phyloP scores from a whole-genome alignment of 495 filamentous ascomycete genomes.

The Choiromyces venosus region DNA sequence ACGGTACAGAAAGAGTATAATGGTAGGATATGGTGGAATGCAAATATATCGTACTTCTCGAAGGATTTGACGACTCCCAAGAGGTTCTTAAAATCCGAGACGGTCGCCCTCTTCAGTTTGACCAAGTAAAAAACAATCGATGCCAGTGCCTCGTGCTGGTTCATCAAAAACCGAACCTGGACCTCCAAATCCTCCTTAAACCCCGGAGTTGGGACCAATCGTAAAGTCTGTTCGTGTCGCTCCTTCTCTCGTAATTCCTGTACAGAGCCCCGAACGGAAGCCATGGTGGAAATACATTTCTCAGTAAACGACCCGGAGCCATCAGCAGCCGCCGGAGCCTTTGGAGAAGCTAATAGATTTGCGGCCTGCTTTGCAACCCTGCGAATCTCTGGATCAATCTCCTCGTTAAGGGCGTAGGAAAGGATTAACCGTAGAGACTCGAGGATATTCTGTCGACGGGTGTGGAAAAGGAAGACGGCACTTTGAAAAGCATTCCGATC shows the following conservation, averaged over 20 bases:
- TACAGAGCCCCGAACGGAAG: conserved; percentile 65
- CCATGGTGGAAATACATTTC: conserved; percentile 68
- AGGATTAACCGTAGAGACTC: conserved; percentile 74
- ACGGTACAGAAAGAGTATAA: conserved; percentile 65
- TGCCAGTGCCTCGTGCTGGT: conserved; percentile 84
- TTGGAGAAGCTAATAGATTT: conserved; percentile 43
- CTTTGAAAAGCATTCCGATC: conserved; percentile 64
- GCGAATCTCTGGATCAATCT: conserved; percentile 48
- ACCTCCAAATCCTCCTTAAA: conserved; percentile 65
- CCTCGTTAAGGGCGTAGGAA: conserved; percentile 57
- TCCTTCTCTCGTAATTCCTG: conserved; percentile 64
- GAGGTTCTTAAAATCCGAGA: conserved; percentile 67
- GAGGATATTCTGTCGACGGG: conserved; percentile 67
- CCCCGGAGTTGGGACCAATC: conserved; percentile 54
- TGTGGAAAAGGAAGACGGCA: conserved; percentile 78
- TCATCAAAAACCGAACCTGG: conserved; percentile 63
- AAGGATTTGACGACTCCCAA: conserved; percentile 58
- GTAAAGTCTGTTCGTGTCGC: conserved; percentile 63
- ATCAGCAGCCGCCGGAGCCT: conserved; percentile 24
- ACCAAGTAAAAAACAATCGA: conserved; percentile 69
- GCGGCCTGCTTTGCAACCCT: conserved; percentile 43
- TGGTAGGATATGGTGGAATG: conserved; percentile 75
- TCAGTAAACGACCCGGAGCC: conserved; percentile 50
- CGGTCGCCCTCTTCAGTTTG: conserved; percentile 61
- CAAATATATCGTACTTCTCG: conserved; percentile 64